These are phyloP conservation scores for Citrus sp. DNA, from an alignment of 345 rosid genomes.

Conservation along the genomic window DNA sequence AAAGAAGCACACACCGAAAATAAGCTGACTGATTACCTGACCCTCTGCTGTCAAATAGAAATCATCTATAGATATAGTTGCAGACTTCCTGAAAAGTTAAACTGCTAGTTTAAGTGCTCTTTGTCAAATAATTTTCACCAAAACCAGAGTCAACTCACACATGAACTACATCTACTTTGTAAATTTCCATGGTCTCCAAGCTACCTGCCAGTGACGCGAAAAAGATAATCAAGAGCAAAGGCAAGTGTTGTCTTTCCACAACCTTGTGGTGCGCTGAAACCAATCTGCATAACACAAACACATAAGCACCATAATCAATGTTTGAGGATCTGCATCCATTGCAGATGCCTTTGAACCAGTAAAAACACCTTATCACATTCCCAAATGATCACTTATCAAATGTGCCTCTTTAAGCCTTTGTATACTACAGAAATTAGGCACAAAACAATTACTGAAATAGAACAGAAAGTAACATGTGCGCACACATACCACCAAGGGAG, in stretches of 20 bases:
- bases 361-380: neutral
- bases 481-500: conserved; percentile 83
- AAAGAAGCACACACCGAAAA: conserved; percentile 7
- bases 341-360: neutral
- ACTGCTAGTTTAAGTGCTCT: neutral
- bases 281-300: conserved; percentile 55
- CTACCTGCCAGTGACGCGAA: conserved; percentile 71
- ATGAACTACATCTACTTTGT: conserved; percentile 1
- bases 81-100: conserved; percentile 62
- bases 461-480: neutral
- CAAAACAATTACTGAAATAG: neutral
- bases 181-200: conserved; percentile 10
- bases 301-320: neutral
- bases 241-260: conserved; percentile 99
- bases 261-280: conserved; percentile 97
- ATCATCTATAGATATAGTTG: conserved; percentile 88
- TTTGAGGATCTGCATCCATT: neutral
- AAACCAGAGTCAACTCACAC: neutral
- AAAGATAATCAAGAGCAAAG: conserved; percentile 90
- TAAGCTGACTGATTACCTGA: conserved; percentile 49
- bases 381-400: neutral
- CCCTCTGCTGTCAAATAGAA: conserved; percentile 86
- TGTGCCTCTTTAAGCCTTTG: neutral
- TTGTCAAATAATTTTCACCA: neutral
- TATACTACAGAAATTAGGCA: neutral